phyloP scores from a whole-genome alignment of 2,329 filamentous ascomycete species.

The Didymella lethalis region DNA sequence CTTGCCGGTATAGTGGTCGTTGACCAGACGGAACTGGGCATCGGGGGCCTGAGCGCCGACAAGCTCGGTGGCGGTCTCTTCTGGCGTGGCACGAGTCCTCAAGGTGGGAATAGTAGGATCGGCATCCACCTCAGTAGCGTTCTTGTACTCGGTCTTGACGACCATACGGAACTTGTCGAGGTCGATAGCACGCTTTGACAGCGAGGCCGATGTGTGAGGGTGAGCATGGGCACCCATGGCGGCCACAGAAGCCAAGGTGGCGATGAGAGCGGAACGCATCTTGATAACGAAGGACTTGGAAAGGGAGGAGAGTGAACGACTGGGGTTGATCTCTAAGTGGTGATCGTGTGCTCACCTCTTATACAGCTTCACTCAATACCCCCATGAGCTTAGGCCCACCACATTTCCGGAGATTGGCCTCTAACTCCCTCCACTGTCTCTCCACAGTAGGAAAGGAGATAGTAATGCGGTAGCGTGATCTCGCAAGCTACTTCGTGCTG shows the following conservation, averaged over 20 bases:
- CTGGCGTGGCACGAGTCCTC: constrained; percentile 19
- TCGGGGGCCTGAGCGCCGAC: constrained; percentile 16
- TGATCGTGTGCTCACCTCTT: constrained; percentile 14
- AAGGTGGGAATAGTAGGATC: constrained; percentile 21
- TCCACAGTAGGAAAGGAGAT: constrained; percentile 8
- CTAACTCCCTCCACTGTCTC: constrained; percentile 2
- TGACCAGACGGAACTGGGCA: constrained; percentile 21
- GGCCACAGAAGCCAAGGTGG: constrained; percentile 40
- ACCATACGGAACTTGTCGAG: constrained; percentile 45
- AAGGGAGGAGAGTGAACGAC: constrained; percentile 26
- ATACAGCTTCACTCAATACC: constrained; percentile 11
- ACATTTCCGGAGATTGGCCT: constrained; percentile 15
- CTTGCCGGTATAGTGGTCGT: constrained; percentile 43
- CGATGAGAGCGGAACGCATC: constrained; percentile 44
- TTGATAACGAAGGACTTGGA: constrained; percentile 26
- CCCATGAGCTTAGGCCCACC: constrained; percentile 5
- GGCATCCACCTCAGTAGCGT: constrained; percentile 23
- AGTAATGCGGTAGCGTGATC: constrained; percentile 20
- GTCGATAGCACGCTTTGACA: constrained; percentile 38
- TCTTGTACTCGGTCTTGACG: constrained; percentile 36
- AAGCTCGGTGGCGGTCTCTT: constrained; percentile 22
- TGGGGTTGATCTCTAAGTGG: constrained; percentile 10
- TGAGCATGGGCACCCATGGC: constrained; percentile 37
- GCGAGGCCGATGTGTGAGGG: constrained; percentile 27
- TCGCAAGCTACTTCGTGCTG: constrained; percentile 11